A percentile compares a stretch with the other conserved stretches of the same genome.
Conservation (phyloP, 1,139 yeast genomes). For the Debaryomyces sp. region DNA sequence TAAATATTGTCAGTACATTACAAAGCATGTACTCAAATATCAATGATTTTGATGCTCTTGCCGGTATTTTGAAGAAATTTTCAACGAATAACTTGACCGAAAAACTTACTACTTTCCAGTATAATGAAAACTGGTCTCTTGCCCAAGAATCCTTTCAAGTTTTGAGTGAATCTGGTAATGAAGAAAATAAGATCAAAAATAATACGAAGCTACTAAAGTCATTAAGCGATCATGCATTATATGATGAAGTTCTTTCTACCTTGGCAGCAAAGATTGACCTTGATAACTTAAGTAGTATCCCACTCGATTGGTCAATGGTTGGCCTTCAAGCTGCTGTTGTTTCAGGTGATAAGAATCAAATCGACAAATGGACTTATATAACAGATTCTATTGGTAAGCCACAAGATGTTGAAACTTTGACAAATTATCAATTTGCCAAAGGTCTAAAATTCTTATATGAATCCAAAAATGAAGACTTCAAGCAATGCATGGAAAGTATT, state of each 20-base stretch:
- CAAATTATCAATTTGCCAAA: constrained; percentile 67
- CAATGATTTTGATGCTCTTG: constrained; percentile 88
- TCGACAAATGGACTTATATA: constrained; percentile 58
- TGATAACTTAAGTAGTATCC: constrained; percentile 28
- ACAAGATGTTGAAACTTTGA: constrained; percentile 56
- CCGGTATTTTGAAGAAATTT: constrained; percentile 79
- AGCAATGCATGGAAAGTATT: constrained; percentile 44
- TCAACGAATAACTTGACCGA: constrained; percentile 70
- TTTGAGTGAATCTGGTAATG: constrained; percentile 47
- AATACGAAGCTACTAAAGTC: constrained; percentile 43
- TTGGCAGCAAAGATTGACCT: constrained; percentile 31
- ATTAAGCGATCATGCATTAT: constrained; percentile 43
- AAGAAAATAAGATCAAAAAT: constrained; percentile 29
- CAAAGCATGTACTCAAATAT: constrained; percentile 84
- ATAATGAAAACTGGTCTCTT: constrained; percentile 83
- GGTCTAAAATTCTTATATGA: constrained; percentile 50
- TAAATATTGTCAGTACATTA: constrained; percentile 54
- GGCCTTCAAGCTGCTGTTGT: constrained; percentile 78
- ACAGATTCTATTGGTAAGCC: constrained; percentile 38
- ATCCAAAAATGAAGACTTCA: constrained; percentile 30
- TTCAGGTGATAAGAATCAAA: constrained; percentile 54
- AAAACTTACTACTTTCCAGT: constrained; percentile 78
- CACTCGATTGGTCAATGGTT: constrained; percentile 60
- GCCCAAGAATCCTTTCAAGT: constrained; percentile 87
- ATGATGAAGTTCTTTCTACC: constrained; percentile 43